Evolutionary conservation across 1,139 yeast genomes (phyloP).

Genomic region (Torulaspora globosa): DNA sequence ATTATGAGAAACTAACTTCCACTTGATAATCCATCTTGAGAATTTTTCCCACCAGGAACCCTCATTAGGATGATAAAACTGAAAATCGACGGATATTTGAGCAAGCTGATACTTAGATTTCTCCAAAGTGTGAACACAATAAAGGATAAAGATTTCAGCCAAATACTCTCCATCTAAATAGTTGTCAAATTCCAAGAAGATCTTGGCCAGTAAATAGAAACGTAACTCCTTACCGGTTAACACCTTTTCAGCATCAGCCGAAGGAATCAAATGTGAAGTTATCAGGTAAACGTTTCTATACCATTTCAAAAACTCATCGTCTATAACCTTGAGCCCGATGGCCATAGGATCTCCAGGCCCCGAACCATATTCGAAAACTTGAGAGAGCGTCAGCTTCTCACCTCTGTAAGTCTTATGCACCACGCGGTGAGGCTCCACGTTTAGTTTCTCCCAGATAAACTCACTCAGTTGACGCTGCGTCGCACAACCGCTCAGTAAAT

Average conservation of each 20-base stretch:
- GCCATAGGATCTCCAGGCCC: constrained; percentile 16
- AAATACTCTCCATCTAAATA: constrained; percentile 32
- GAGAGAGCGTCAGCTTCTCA: constrained; percentile 19
- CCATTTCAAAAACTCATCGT: constrained; percentile 35
- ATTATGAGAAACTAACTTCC: constrained; percentile 34
- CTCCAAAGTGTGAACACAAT: constrained; percentile 29
- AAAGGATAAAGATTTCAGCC: constrained; percentile 31
- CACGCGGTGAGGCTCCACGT: constrained; percentile 29
- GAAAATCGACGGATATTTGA: constrained; percentile 35
- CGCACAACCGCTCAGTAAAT: constrained; percentile 96
- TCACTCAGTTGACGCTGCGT: constrained; percentile 91
- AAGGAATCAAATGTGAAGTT: constrained; percentile 24
- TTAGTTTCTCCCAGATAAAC: constrained; percentile 84
- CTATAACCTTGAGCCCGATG: constrained; percentile 32
- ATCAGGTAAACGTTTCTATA: constrained; percentile 27
- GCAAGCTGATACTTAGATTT: constrained; percentile 33
- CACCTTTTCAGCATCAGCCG: constrained; percentile 10
- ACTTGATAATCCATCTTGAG: constrained; percentile 30
- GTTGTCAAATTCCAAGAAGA: constrained; percentile 33
- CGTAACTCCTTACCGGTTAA: constrained; percentile 21
- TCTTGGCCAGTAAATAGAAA: constrained; percentile 26
- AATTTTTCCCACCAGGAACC: constrained; percentile 33
- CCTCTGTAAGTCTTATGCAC: constrained; percentile 23
- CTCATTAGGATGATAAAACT: constrained; percentile 20
- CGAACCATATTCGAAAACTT: constrained; percentile 23